phyloP scores from a whole-genome alignment of 139 green algal genomes.

The Chlorella sp. region DNA sequence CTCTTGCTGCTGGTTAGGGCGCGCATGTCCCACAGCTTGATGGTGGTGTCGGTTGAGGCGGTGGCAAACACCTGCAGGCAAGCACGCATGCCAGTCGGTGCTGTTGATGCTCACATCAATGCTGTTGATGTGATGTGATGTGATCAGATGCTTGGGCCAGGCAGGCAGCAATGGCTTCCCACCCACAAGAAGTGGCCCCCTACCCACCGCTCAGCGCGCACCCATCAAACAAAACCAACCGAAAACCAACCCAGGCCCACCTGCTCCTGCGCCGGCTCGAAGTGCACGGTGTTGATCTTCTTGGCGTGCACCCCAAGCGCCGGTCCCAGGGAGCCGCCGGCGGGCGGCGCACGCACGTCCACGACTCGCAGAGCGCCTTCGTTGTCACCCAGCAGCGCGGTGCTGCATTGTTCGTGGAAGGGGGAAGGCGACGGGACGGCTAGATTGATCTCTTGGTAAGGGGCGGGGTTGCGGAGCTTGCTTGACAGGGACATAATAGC shows the following conservation, averaged over 20 bases:
- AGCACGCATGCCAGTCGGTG: no score
- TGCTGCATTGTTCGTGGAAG: not conserved
- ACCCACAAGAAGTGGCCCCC: not conserved
- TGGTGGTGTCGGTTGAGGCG: conserved; percentile 71
- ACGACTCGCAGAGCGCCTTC: conserved; percentile 30
- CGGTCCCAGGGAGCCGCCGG: not conserved
- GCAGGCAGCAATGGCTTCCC: not conserved
- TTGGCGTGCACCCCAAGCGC: conserved; percentile 43
- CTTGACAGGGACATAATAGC: no score
- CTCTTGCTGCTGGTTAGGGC: conserved; percentile 33
- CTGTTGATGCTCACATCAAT: no score
- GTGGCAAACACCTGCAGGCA: conserved; percentile 61
- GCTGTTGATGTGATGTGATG: no score
- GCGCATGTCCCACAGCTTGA: conserved; percentile 72
- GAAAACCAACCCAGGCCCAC: not conserved
- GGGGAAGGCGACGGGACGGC: not conserved
- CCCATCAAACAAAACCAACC: not conserved
- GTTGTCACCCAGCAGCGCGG: conserved; percentile 44
- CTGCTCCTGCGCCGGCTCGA: conserved; percentile 40
- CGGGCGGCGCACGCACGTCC: conserved; percentile 6
- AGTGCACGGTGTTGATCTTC: conserved; percentile 71
- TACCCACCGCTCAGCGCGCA: not conserved
- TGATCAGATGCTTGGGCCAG: no score
- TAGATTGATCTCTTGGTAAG: not conserved
- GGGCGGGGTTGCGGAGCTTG: no score